Evolutionary conservation across 208 protist species (phyloP).

Genomic region (Leptomonas pyrrhocoris): DNA sequence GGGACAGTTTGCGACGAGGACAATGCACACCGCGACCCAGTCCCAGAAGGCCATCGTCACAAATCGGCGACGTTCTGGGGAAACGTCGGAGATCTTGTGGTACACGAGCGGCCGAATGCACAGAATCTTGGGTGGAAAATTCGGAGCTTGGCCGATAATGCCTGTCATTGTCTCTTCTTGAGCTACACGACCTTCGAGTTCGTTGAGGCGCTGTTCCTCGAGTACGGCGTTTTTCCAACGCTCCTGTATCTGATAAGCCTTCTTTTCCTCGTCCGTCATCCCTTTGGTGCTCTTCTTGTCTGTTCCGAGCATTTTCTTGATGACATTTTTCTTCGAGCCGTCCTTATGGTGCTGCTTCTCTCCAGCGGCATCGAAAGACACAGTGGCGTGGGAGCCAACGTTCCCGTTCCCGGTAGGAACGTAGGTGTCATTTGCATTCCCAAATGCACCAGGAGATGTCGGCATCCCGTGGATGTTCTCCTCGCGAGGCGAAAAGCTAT

Average conservation of each 20-base stretch:
- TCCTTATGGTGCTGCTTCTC: slow-evolving; percentile 12
- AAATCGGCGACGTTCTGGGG: slow-evolving; percentile 43
- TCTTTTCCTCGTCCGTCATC: slow-evolving; percentile 50
- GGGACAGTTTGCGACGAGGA: slow-evolving; percentile 56
- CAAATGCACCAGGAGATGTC: slow-evolving; percentile 38
- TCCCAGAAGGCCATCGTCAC: slow-evolving; percentile 66
- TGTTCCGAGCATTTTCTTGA: slow-evolving; percentile 47
- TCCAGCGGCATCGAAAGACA: background rate
- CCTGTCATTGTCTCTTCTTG: slow-evolving; percentile 27
- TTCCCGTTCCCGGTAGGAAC: slow-evolving; percentile 6
- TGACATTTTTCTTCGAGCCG: slow-evolving; percentile 27
- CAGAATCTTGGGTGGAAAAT: slow-evolving; percentile 78
- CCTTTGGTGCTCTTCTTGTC: slow-evolving; percentile 55
- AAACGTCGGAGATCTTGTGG: slow-evolving; percentile 57
- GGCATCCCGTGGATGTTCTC: slow-evolving; percentile 3
- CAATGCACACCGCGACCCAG: slow-evolving; percentile 66
- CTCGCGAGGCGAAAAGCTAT: slow-evolving; percentile 37
- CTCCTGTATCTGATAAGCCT: slow-evolving; percentile 44
- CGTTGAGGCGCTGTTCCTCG: slow-evolving; percentile 69
- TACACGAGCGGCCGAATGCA: slow-evolving; percentile 75
- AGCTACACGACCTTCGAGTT: slow-evolving; percentile 40
- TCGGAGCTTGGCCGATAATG: slow-evolving; percentile 35
- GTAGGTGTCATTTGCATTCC: background rate
- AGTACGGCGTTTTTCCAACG: slow-evolving; percentile 70
- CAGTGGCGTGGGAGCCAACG: background rate